A percentile compares a stretch with the other conserved stretches of the same genome.
Evolutionary conservation across 2,329 filamentous ascomycete genomes (phyloP).

Genomic region (Apiospora kogelbergensis): DNA sequence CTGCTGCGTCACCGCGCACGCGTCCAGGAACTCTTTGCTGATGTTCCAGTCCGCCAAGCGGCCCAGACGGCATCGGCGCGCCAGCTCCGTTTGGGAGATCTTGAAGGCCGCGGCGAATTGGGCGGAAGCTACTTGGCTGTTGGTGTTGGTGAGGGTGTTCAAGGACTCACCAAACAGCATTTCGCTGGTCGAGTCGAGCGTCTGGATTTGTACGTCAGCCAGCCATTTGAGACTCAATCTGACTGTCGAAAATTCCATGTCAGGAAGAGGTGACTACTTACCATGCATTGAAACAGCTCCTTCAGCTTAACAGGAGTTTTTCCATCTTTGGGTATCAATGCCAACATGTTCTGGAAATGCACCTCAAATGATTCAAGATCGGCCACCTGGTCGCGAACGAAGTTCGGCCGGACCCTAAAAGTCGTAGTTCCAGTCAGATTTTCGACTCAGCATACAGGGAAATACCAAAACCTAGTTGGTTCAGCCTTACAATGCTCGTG

Average conservation of each 20-base stretch:
- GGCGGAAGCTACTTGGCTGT: neutral
- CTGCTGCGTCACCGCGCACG: conserved; percentile 6
- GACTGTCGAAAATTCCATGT: too few species aligned
- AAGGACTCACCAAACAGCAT: conserved; percentile 12
- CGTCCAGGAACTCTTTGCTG: conserved; percentile 12
- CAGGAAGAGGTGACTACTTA: neutral
- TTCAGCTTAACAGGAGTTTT: conserved; percentile 9
- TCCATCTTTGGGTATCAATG: neutral
- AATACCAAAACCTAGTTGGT: neutral
- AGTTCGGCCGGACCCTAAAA: conserved; percentile 3
- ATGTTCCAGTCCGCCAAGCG: conserved; percentile 10
- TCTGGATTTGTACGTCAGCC: neutral
- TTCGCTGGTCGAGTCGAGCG: conserved; percentile 10
- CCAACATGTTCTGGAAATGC: conserved; percentile 11
- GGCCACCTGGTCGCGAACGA: conserved; percentile 6
- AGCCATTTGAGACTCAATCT: too few species aligned
- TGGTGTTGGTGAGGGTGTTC: conserved; percentile 6
- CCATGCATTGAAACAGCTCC: conserved; percentile 11
- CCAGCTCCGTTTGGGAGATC: neutral
- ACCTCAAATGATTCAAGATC: conserved; percentile 10
- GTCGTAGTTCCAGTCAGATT: neutral
- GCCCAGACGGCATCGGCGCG: conserved; percentile 7
- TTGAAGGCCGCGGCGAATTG: conserved; percentile 9
- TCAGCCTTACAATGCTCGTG: conserved; percentile 40
- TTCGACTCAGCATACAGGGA: too few species aligned